Evolutionary conservation across 768 basidiomycete genomes (phyloP).

Genomic region (Boletus subcaerulescens): DNA sequence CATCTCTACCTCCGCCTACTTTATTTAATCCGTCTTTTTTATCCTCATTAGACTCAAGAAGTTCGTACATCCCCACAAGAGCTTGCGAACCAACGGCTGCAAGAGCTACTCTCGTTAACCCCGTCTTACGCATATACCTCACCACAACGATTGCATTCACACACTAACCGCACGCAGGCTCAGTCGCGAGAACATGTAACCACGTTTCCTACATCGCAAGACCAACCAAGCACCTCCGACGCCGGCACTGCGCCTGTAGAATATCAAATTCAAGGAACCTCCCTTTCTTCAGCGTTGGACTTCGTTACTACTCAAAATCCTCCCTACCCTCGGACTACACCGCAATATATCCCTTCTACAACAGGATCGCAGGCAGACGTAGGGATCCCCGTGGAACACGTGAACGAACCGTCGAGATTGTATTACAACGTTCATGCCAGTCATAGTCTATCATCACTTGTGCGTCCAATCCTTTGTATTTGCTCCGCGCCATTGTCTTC

Average conservation of each 20-base stretch:
- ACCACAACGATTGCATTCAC: background rate
- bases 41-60: background rate
- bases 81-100: conserved; percentile 21
- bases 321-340: conserved; percentile 1
- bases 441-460: conserved; percentile 24
- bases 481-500: too few species aligned
- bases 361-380: conserved; percentile 2
- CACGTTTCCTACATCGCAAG: background rate
- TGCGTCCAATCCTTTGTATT: conserved; percentile 10
- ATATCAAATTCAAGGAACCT: background rate
- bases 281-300: conserved; percentile 5
- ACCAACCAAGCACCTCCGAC: background rate
- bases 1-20: background rate
- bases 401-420: conserved; percentile 3
- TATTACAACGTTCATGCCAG: conserved; percentile 15
- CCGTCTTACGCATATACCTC: conserved; percentile 1
- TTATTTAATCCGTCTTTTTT: background rate
- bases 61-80: conserved; percentile 1
- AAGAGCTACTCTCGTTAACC: conserved; percentile 20
- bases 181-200: background rate
- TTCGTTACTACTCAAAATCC: background rate
- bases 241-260: background rate
- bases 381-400: conserved; percentile 19
- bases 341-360: conserved; percentile 5
- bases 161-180: background rate